These are phyloP conservation scores for Anisogramma anomala DNA, from an alignment of 2,329 filamentous ascomycete genomes.

Conservation along the genomic window DNA sequence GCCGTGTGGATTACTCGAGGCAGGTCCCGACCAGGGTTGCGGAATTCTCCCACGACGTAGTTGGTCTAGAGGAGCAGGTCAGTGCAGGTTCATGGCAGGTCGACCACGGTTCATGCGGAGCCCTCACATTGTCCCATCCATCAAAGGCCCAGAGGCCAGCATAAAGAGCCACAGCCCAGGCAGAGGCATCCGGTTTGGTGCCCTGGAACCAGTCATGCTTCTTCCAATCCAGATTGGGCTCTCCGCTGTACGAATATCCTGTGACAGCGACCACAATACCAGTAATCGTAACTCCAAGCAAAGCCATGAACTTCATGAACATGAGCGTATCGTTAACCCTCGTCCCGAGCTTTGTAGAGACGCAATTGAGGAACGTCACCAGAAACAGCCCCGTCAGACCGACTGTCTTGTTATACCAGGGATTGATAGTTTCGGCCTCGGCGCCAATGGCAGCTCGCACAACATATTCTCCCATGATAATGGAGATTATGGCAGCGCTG, in stretches of 20 bases:
- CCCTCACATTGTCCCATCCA: constrained; percentile 90
- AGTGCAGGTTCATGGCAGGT: too few relatives aligned
- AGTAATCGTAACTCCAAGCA: constrained; percentile 74
- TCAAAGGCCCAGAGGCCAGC: constrained; percentile 97
- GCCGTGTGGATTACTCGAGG: constrained; percentile 93
- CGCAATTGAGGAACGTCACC: constrained; percentile 78
- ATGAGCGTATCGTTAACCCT: constrained; percentile 85
- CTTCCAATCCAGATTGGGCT: constrained; percentile 78
- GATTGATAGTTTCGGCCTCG: constrained; percentile 68
- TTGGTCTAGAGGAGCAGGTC: too few relatives aligned
- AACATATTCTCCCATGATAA: constrained; percentile 98
- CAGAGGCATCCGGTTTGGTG: constrained; percentile 66
- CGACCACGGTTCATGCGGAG: too few relatives aligned
- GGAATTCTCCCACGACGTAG: constrained; percentile 95
- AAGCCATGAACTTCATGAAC: constrained; percentile 89
- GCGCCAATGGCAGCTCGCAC: constrained; percentile 76
- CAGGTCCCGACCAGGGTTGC: constrained; percentile 78
- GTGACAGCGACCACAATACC: constrained; percentile 84
- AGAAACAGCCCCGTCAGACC: constrained; percentile 63
- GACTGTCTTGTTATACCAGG: constrained; percentile 84
- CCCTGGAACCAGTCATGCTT: constrained; percentile 76
- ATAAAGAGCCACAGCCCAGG: constrained; percentile 90
- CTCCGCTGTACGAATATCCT: constrained; percentile 65
- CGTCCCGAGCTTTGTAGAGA: constrained; percentile 81
- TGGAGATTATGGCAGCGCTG: constrained; percentile 84